Evolutionary conservation across 1,284 basidiomycete genomes (phyloP), one percentile per base, ranked within the genome.

Genomic region (Chiua sp.): DNA sequence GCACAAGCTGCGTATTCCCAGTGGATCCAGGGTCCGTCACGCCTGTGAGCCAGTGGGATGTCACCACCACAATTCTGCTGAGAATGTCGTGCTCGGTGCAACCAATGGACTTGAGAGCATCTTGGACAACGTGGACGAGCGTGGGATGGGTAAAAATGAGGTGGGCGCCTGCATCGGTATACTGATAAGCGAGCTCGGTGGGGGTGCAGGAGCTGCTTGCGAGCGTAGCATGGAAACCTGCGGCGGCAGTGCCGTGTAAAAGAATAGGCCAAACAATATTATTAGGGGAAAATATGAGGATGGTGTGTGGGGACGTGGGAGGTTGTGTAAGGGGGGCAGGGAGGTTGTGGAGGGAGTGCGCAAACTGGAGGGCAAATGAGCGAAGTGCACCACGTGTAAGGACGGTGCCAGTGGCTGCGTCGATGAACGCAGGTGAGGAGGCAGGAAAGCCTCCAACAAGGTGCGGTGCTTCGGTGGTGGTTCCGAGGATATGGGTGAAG

Each of bases 211-310:
- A 75, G 55, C 75, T 78, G 60, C 82, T 85, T 4, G 79, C 79
- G 22, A 79, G 69, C 23, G 83, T 80, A 61, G 79, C 80, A 53
- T 79, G 74, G 11, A 87, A 67, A 4, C 86, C 87, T 2, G 82
- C 86, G 7, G 84, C 82, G 65, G 81, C 78, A 69, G 64, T 68
- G 3, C 86, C 90, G 49, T 86, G 82, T 7, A 88, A 69, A 16
- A 84, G 80, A 48, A 88, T 76, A 0, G 89, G 87, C 82, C 86
- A 92, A 28, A 79, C 77, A 37, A 92, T 66, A 18, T 79, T 83
- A 71, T 93, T 92, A 7, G 80, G 84, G 2, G 85, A 84, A 67
- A 80, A 87, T 3, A 89, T 72, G 57, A 88, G 73, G 15, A 85
- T 62, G 0, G 80, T 82, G 7, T 53, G 59, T 3, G 57, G 51